Evolutionary conservation across 129 eudicot species (phyloP).

Genomic region (Artemisia tridentata): DNA sequence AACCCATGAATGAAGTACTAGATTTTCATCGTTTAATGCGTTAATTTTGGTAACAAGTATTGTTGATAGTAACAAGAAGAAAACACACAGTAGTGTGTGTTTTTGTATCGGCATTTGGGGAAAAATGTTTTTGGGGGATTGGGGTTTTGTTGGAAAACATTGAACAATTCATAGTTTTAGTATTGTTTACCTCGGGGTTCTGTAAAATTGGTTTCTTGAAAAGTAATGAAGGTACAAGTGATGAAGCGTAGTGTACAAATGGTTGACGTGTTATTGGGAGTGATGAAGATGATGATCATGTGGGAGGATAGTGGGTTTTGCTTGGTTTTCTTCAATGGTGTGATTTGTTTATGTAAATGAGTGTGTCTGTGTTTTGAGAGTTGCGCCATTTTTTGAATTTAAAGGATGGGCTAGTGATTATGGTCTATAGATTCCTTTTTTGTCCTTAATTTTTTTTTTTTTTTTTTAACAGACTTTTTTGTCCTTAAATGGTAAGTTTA

Average conservation of each 20-base stretch:
- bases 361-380: conserved; percentile 18
- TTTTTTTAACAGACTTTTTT: neutral
- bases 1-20: conserved; percentile 60
- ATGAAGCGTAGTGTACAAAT: conserved; percentile 18
- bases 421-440: neutral
- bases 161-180: neutral
- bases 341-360: conserved; percentile 2
- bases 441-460: neutral
- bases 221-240: conserved; percentile 26
- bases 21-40: conserved; percentile 52
- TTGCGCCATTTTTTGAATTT: conserved; percentile 28
- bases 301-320: conserved; percentile 33
- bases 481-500: no score
- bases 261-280: conserved; percentile 36
- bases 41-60: neutral
- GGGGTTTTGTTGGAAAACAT: neutral
- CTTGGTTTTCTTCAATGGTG: conserved; percentile 39
- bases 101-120: conserved; percentile 55
- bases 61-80: conserved; percentile 33
- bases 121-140: neutral
- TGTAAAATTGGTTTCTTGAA: conserved; percentile 32
- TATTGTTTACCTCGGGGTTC: conserved; percentile 78
- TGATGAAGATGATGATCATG: conserved; percentile 27
- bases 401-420: neutral
- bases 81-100: conserved; percentile 16